A percentile compares a stretch with the other conserved stretches of the same genome.
Evolutionary conservation across 2,329 filamentous ascomycete species (phyloP).

Genomic region (Claviceps arundinis): DNA sequence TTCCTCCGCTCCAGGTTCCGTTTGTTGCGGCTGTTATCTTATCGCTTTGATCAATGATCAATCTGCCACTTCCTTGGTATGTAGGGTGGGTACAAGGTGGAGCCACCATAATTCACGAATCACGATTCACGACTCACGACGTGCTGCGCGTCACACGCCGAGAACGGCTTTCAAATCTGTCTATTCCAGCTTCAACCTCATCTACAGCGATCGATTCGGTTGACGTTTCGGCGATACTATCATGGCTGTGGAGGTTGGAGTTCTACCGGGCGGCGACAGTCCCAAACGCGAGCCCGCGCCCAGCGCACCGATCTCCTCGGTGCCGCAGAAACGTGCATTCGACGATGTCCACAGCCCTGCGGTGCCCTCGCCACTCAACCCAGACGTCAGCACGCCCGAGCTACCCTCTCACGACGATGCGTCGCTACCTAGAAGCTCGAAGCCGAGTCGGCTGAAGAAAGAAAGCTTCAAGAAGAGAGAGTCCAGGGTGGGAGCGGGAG

Average conservation of each 20-base stretch:
- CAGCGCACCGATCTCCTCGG: slow-evolving; percentile 27
- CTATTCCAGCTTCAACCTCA: not conserved
- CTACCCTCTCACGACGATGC: slow-evolving; percentile 32
- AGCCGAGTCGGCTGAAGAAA: slow-evolving; percentile 43
- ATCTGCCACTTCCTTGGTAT: too few species aligned
- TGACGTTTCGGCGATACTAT: not conserved
- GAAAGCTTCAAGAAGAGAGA: slow-evolving; percentile 57
- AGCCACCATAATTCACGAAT: not conserved
- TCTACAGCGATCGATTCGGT: not conserved
- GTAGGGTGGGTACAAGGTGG: not conserved
- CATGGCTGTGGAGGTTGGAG: slow-evolving; percentile 8
- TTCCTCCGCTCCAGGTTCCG: not conserved
- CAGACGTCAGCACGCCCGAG: slow-evolving; percentile 36
- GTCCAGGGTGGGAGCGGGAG: slow-evolving; percentile 36
- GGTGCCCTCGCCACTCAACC: slow-evolving; percentile 63
- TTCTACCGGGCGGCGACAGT: slow-evolving; percentile 24
- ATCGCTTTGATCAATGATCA: slow-evolving; percentile 4
- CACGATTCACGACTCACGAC: not conserved
- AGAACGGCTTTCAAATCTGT: not conserved
- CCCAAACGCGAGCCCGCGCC: slow-evolving; percentile 30
- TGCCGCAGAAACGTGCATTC: slow-evolving; percentile 52
- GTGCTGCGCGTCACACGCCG: too few species aligned
- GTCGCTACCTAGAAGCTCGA: slow-evolving; percentile 18
- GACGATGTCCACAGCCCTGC: slow-evolving; percentile 59
- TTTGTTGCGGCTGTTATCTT: slow-evolving; percentile 4